Evolutionary conservation across 371 early-diverging fungal genomes (phyloP), one percentile per base, ranked within the genome.

Genomic region (Fennellomyces sp.): DNA sequence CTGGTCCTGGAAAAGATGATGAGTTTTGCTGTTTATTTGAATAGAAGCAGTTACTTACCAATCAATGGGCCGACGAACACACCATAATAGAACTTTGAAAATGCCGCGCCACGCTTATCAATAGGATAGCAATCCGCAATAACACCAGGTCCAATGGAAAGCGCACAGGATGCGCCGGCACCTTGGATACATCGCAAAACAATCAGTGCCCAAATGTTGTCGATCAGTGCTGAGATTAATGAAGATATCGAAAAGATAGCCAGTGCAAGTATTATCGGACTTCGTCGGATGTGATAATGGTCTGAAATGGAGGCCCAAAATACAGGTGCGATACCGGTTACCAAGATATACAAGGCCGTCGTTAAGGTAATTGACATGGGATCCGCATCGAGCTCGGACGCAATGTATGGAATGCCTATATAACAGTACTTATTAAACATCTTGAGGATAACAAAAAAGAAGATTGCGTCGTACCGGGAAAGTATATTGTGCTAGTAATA

Each of bases 141-240:
- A 5, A 48, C 52, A 36, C 88, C 91, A 8, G 88, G 85, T 3
- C 91, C 90, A 1, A 90, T 73, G 13, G 82, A 68, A 39, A 81
- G 73, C 19, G 81, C 83, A 25, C 85, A 86, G 5, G 84, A 82
- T 6, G 87, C 70, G 4, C 92, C 92, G 21, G 80, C 63, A 19
- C 88, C 70, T 70, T 93, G 93, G 30, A 93, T 60, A 25, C 84
- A 69, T 5, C 93, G 87, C 31, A 90, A 76, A 1, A 76, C 72
- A 23, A 89, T 78, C 17, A 93, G 72, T 8, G 74, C 65, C 49
- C 80, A 71, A 23, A 89, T 83, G n/a, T 65, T 84, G 2, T 67
- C 70, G 2, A 90, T 69, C 17, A 88, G 70, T 13, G 84, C 87
- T 28, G 81, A 81, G 2, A 88, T 88, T n/a, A 93, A 42, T 10